phyloP scores from a whole-genome alignment of 2,329 filamentous ascomycete species.

The Exophiala sp. region DNA sequence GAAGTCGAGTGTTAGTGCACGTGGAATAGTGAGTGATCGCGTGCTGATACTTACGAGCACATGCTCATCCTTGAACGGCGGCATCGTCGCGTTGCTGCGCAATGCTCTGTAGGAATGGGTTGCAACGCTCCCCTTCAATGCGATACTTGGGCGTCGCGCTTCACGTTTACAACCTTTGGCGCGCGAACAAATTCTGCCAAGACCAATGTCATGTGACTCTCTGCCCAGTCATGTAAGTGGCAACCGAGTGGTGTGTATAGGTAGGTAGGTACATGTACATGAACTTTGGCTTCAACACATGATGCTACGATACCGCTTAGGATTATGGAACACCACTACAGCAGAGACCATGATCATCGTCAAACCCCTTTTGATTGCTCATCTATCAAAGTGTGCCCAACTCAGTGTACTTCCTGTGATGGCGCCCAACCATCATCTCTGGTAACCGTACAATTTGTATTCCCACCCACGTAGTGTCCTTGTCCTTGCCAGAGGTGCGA shows the following conservation, averaged over 20 bases:
- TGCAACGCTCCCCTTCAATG: not conserved
- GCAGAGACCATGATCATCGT: not conserved
- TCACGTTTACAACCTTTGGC: not conserved
- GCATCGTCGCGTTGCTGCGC: conserved; percentile 34
- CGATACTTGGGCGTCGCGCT: conserved; percentile 1
- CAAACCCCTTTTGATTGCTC: conserved; percentile 18
- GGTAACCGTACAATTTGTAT: conserved; percentile 18
- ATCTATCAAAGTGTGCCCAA: conserved; percentile 11
- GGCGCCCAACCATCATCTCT: conserved; percentile 17
- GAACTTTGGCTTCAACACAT: too few relatives aligned
- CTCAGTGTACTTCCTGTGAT: conserved; percentile 23
- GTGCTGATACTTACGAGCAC: conserved; percentile 39
- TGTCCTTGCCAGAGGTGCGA: conserved; percentile 35
- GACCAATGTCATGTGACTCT: too few relatives aligned
- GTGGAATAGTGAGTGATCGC: not conserved
- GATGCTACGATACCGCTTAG: not conserved
- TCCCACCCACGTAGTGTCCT: not conserved
- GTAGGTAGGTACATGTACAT: too few relatives aligned
- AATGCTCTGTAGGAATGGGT: not conserved
- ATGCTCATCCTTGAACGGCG: conserved; percentile 50
- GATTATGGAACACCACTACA: not conserved
- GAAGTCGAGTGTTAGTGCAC: conserved; percentile 5
- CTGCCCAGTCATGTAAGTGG: too few relatives aligned
- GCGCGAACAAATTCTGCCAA: conserved; percentile 4
- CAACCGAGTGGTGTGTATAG: too few relatives aligned